Conservation (phyloP, 805 yeast genomes). For the Candida nanaspora region DNA sequence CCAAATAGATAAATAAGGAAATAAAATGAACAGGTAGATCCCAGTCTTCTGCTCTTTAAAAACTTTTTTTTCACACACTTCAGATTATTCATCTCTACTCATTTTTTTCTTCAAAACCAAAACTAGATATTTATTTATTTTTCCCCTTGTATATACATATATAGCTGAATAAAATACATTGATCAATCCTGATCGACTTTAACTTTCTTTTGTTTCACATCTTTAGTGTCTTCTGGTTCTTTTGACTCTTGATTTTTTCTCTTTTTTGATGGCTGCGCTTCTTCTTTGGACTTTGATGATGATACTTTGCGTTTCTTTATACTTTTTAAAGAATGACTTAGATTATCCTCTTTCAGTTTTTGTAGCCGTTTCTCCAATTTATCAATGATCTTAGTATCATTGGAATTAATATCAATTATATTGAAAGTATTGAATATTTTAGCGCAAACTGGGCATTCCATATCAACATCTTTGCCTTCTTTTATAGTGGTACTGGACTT, state of each 20-base stretch:
- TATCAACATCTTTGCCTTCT: background rate
- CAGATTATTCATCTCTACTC: no score
- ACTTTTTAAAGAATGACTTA: conserved; percentile 30
- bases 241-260: background rate
- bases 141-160: background rate
- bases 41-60: no score
- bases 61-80: no score
- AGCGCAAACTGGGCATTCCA: conserved; percentile 37
- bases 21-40: no score
- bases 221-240: background rate
- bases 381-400: conserved; percentile 2
- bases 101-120: no score
- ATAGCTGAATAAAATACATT: background rate
- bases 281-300: no score
- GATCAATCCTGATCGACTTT: no score
- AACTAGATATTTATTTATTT: background rate
- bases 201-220: background rate
- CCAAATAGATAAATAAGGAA: no score
- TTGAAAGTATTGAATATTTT: conserved; percentile 9
- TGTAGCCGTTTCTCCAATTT: conserved; percentile 9
- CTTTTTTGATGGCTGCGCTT: background rate
- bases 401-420: conserved; percentile 27
- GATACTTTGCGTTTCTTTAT: no score
- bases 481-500: background rate
- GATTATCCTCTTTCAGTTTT: conserved; percentile 14